Evolutionary conservation across 2,329 filamentous ascomycete species (phyloP).

Genomic region (Penicillium occitanis): DNA sequence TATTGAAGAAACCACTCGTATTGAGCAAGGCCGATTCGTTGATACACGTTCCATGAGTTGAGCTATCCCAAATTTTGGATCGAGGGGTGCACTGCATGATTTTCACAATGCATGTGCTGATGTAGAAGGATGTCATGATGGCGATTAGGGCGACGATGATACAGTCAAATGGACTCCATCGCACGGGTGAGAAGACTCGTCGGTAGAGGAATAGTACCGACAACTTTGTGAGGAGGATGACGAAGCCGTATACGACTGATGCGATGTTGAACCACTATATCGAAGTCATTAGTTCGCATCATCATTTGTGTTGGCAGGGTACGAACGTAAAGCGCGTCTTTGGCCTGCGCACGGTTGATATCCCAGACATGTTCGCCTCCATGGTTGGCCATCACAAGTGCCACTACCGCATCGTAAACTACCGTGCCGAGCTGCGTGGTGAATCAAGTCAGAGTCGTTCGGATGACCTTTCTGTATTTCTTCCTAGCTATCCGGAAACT

Average conservation of each 20-base stretch:
- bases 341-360: conserved; percentile 14
- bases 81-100: conserved; percentile 25
- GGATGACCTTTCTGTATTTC: not conserved
- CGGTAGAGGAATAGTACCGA: conserved; percentile 27
- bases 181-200: conserved; percentile 25
- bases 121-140: conserved; percentile 24
- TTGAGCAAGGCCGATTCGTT: conserved; percentile 21
- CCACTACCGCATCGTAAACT: conserved; percentile 11
- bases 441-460: not conserved
- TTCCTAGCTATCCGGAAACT: not conserved
- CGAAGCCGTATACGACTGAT: conserved; percentile 26
- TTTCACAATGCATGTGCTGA: conserved; percentile 22
- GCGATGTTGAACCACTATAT: conserved; percentile 22
- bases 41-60: conserved; percentile 23
- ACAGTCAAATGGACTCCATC: conserved; percentile 21
- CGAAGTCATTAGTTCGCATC: not conserved
- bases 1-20: conserved; percentile 24
- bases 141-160: conserved; percentile 23
- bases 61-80: conserved; percentile 23
- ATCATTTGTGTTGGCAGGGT: not conserved
- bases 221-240: conserved; percentile 28
- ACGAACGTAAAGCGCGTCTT: conserved; percentile 20
- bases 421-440: conserved; percentile 9
- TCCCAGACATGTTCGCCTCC: conserved; percentile 23
- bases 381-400: conserved; percentile 17